Conservation (phyloP, 805 yeast species). For the Saccharomycopsis sp. region DNA sequence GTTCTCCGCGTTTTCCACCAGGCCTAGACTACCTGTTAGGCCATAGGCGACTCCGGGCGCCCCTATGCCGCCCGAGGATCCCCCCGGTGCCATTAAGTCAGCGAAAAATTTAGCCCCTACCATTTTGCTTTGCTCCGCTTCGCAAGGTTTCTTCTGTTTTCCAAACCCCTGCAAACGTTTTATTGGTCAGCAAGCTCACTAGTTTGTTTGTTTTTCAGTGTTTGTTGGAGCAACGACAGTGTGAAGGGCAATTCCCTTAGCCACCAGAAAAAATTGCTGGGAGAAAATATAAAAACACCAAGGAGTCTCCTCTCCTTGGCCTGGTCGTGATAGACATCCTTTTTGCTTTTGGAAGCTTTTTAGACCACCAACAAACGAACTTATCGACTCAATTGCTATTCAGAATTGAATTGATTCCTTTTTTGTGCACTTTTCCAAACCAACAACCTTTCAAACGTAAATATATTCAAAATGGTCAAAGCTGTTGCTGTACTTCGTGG, state of each 20-base stretch:
- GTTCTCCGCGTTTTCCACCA: not conserved
- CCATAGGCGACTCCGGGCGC: no score
- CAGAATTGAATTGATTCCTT: not conserved
- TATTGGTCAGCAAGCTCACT: not conserved
- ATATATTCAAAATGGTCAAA: slow-evolving; percentile 25
- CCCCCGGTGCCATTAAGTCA: no score
- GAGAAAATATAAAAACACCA: not conserved
- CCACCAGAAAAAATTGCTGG: not conserved
- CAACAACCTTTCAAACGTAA: not conserved
- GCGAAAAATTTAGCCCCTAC: no score
- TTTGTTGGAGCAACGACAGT: not conserved
- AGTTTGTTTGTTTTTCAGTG: not conserved
- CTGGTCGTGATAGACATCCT: not conserved
- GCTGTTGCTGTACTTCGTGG: slow-evolving; percentile 90
- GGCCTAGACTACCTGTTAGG: no score
- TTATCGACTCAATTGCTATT: not conserved
- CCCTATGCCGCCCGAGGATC: no score
- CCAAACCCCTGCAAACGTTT: not conserved
- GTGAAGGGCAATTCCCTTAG: not conserved
- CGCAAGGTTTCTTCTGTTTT: no score
- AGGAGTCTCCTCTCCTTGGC: not conserved
- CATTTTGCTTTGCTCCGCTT: no score
- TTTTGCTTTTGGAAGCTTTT: no score
- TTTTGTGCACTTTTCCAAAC: not conserved
- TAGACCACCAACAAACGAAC: no score